Percentiles rank a stretch among this genome's conserved stretches.
phyloP scores from a whole-genome alignment of 768 basidiomycete genomes.

The Russula sp. region DNA sequence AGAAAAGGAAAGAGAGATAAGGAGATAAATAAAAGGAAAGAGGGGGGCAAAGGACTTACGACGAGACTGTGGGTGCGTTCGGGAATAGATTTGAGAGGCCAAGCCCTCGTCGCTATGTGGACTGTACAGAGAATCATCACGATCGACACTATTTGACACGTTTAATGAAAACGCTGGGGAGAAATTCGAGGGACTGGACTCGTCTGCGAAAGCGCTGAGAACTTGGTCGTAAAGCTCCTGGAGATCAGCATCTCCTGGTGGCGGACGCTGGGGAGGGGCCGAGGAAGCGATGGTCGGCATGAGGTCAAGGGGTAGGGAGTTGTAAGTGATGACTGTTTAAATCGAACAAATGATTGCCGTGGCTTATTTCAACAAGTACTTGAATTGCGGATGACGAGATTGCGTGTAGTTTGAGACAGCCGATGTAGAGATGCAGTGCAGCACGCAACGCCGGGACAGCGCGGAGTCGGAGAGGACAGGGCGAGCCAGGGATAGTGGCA shows the following conservation, averaged over 20 bases:
- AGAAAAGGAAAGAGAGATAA: not conserved
- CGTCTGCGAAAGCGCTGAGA: conserved; percentile 62
- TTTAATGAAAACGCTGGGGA: conserved; percentile 22
- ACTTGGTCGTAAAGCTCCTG: conserved; percentile 75
- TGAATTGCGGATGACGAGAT: not conserved
- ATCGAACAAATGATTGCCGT: not conserved
- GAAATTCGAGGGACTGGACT: conserved; percentile 38
- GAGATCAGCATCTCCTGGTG: conserved; percentile 66
- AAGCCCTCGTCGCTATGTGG: conserved; percentile 30
- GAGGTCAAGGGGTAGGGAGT: not conserved
- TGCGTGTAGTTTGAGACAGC: not conserved
- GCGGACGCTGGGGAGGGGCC: conserved; percentile 27
- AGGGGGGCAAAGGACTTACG: conserved; percentile 2
- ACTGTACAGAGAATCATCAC: conserved; percentile 28
- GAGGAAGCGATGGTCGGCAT: conserved; percentile 28
- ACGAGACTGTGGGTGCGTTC: conserved; percentile 11
- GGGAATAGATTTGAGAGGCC: conserved; percentile 8
- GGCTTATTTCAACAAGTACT: not conserved
- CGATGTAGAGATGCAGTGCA: not conserved
- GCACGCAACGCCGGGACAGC: not conserved
- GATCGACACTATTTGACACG: conserved; percentile 23
- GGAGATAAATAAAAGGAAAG: not conserved
- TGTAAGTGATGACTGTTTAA: not conserved
- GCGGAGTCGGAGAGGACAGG: too few species aligned
- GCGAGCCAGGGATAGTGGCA: not conserved